These are phyloP conservation scores for Hypsizygus marmoreus DNA, from an alignment of 768 basidiomycete species.

Conservation along the genomic window DNA sequence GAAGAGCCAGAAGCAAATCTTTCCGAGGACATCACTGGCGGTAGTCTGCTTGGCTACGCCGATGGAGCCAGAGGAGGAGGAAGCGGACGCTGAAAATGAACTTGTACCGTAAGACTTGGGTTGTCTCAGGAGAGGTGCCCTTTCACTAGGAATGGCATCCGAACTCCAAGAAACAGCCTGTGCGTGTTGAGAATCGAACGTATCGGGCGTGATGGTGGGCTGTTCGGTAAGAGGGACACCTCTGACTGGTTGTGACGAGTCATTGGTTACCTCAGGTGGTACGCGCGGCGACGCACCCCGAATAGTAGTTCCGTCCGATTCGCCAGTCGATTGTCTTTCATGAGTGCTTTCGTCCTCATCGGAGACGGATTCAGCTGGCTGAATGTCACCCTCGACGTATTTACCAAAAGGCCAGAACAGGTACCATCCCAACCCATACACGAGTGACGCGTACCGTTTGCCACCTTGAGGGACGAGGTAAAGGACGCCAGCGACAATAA, in stretches of 20 bases:
- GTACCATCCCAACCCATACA: constrained; percentile 96
- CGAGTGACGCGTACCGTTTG: constrained; percentile 76
- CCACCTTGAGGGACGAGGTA: constrained; percentile 81
- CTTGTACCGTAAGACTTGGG: constrained; percentile 75
- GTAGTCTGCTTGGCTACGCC: constrained; percentile 34
- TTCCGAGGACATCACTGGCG: constrained; percentile 60
- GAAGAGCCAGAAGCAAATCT: constrained; percentile 78
- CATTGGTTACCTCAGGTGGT: constrained; percentile 16
- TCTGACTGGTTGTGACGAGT: constrained; percentile 19
- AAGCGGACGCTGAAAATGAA: constrained; percentile 30
- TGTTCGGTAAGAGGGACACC: constrained; percentile 42
- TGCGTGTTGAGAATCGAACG: constrained; percentile 30
- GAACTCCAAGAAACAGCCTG: constrained; percentile 47
- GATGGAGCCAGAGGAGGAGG: constrained; percentile 31
- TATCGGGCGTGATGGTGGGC: constrained; percentile 45
- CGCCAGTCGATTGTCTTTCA: constrained; percentile 30
- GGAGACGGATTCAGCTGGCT: constrained; percentile 37
- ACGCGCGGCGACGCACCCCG: constrained; percentile 31
- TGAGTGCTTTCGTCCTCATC: constrained; percentile 33
- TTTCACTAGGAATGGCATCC: constrained; percentile 41
- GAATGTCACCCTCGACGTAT: constrained; percentile 85
- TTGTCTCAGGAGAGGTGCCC: constrained; percentile 44
- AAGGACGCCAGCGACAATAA: constrained; percentile 66
- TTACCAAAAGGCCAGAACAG: constrained; percentile 98
- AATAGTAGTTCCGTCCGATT: constrained; percentile 40